phyloP scores from a whole-genome alignment of 805 yeast species.

The Tetrapisispora arboricola region DNA sequence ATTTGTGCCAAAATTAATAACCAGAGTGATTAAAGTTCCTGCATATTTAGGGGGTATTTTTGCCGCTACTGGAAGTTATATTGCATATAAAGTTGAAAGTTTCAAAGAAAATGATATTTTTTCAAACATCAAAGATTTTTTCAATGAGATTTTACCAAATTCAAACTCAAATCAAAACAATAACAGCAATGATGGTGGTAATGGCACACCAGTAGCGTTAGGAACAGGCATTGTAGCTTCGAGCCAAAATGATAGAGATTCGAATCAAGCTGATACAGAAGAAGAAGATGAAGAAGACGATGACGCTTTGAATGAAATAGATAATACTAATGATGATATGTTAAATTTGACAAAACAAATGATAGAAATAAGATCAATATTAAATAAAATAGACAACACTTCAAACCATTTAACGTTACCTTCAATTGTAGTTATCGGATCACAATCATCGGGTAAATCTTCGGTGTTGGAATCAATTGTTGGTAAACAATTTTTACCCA shows the following conservation, averaged over 20 bases:
- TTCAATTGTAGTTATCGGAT: conserved; percentile 92
- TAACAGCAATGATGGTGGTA: conserved; percentile 43
- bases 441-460: conserved; percentile 95
- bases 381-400: conserved; percentile 58
- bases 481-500: conserved; percentile 96
- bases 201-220: conserved; percentile 15
- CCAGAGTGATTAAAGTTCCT: conserved; percentile 52
- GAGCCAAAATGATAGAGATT: conserved; percentile 33
- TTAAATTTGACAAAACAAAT: conserved; percentile 83
- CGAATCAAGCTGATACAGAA: conserved; percentile 23
- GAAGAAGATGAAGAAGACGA: conserved; percentile 28
- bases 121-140: conserved; percentile 47
- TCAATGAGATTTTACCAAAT: conserved; percentile 32
- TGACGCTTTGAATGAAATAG: conserved; percentile 44
- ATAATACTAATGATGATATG: conserved; percentile 67
- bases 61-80: conserved; percentile 91
- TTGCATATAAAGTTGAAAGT: conserved; percentile 80
- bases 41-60: conserved; percentile 82
- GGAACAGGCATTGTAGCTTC: conserved; percentile 20
- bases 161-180: conserved; percentile 37
- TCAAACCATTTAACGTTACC: conserved; percentile 75
- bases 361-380: conserved; percentile 85
- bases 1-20: conserved; percentile 43
- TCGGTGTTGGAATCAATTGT: conserved; percentile 93
- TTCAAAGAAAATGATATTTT: conserved; percentile 52